phyloP scores from a whole-genome alignment of 2,329 filamentous ascomycete species.

The Pseudodiploospora longispora region DNA sequence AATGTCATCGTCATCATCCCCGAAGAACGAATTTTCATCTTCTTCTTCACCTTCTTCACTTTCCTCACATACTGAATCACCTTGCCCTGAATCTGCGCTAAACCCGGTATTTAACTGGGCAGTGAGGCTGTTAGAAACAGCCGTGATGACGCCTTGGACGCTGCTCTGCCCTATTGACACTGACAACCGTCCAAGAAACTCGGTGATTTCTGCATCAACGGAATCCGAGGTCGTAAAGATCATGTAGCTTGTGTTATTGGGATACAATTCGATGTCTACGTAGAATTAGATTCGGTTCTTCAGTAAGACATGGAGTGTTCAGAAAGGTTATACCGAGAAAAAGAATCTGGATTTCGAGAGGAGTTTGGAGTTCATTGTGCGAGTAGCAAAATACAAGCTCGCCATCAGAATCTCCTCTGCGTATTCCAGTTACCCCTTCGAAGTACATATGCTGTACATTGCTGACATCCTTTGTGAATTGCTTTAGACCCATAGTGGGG shows the following conservation, averaged over 20 bases:
- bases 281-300: not conserved
- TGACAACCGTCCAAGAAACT: conserved; percentile 34
- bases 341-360: conserved; percentile 30
- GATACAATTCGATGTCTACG: conserved; percentile 29
- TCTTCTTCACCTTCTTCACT: not conserved
- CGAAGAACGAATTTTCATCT: not conserved
- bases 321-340: conserved; percentile 22
- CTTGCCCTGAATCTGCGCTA: not conserved
- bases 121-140: conserved; percentile 3
- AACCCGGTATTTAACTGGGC: not conserved
- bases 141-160: conserved; percentile 6
- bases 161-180: conserved; percentile 11
- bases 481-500: conserved; percentile 54
- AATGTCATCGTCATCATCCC: too few species aligned
- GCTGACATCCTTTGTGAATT: conserved; percentile 52
- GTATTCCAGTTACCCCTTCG: conserved; percentile 44
- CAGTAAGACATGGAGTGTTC: not conserved
- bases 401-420: conserved; percentile 61
- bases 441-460: conserved; percentile 32
- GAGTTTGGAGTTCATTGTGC: conserved; percentile 15
- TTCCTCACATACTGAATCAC: not conserved
- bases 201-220: conserved; percentile 30
- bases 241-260: conserved; percentile 29
- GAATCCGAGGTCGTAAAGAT: conserved; percentile 34
- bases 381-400: conserved; percentile 56